Base-by-base conservation (phyloP, 768 basidiomycete genomes). In the Suillus occidentalis region DNA sequence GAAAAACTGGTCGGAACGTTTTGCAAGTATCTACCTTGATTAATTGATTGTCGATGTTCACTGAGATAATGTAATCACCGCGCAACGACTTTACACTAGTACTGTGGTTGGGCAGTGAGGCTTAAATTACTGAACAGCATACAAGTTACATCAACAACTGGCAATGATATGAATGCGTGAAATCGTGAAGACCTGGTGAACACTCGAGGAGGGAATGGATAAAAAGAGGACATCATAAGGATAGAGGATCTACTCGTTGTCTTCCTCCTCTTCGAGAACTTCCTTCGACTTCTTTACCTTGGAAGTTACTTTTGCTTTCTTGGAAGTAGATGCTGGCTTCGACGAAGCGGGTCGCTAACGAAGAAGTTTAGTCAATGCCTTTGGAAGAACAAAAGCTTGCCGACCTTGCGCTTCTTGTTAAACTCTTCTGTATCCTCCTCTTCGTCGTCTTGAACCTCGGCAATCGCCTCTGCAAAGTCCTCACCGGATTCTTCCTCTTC, bases 321-420 rank as follows among this genome's bases (percentile, higher is more conserved):
- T 87, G 42, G 81, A 76, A 20, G 75, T 68, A 3, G 83, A 77
- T 28, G 82, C 69, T 31, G 84, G 82, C 65, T 85, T 87, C 12
- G 80, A 71, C 40, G 80, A 67, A 13, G 75, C 74, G 5, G 82
- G 77, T 63, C 80, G 80, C 83, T 85, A 66, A 66, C 28, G 34
- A 57, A 25, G 52, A 53, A 37, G 18, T 61, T 36, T 53, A 58
- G 22, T 50, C 39, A 72, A 63, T 63, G 64, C 63, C 12, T 39
- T 52, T 4, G 43, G 43, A 56, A 36, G 34, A 22, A 52, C 45
- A 56, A 14, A 4, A 52, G 14, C 0, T 10, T 20, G 25, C 78
- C 25, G 69, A 87, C 90, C 87, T 91, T 90, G 78, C 89, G 87
- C 78, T 92, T 93, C 81, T 87, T 90, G 70, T 72, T 72, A 12